phyloP scores from a whole-genome alignment of 208 protist genomes.

The Crithidia brevicula region DNA sequence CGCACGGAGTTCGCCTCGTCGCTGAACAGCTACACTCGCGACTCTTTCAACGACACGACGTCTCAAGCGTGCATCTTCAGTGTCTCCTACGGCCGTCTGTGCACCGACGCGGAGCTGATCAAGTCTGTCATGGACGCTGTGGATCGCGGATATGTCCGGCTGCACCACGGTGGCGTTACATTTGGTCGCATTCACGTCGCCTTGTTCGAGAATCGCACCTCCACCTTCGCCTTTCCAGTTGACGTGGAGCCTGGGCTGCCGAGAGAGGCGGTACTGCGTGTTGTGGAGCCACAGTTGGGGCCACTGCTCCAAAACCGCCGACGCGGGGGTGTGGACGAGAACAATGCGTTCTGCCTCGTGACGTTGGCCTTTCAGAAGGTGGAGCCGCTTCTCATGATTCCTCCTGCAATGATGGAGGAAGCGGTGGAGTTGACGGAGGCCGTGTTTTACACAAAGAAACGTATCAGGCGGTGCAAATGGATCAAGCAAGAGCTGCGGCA shows the following conservation, averaged over 20 bases:
- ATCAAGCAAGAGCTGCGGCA: neutral
- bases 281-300: constrained; percentile 1
- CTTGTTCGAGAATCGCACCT: constrained; percentile 5
- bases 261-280: neutral
- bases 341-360: neutral
- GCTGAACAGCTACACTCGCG: neutral
- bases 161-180: constrained; percentile 36
- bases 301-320: constrained; percentile 16
- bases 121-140: constrained; percentile 23
- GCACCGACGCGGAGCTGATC: constrained; percentile 60
- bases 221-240: neutral
- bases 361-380: neutral
- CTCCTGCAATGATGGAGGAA: constrained; percentile 22
- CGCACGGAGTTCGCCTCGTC: constrained; percentile 15
- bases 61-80: neutral
- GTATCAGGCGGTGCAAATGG: neutral
- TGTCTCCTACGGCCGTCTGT: constrained; percentile 63
- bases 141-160: constrained; percentile 15
- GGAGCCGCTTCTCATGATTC: constrained; percentile 17
- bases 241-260: neutral
- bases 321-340: neutral
- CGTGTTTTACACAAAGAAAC: constrained; percentile 8
- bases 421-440: constrained; percentile 7
- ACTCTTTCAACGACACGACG: neutral
- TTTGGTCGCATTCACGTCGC: constrained; percentile 32